A percentile compares a stretch with the other conserved stretches of the same genome.
Conservation (phyloP, 441 rosid species). For the Daphne laureola region DNA sequence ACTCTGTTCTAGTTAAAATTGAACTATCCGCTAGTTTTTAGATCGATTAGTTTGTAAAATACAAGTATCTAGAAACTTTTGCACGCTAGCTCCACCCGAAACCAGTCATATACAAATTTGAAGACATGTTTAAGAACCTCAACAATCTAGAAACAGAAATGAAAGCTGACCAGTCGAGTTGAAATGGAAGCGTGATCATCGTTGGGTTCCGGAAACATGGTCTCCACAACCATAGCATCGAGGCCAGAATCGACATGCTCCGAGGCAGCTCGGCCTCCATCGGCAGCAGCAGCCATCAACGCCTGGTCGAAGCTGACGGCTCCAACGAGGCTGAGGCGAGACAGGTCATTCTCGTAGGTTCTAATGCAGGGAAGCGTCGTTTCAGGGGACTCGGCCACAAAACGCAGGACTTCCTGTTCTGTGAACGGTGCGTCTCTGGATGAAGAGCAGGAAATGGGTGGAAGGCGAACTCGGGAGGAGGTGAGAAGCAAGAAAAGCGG, state of each 20-base stretch:
- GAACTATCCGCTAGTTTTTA: no score
- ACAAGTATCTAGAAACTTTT: neutral
- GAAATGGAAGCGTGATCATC: conserved; percentile 56
- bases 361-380: conserved; percentile 65
- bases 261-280: conserved; percentile 74
- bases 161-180: conserved; percentile 61
- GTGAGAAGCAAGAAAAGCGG: conserved; percentile 14
- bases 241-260: conserved; percentile 54
- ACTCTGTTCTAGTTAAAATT: no score
- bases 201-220: conserved; percentile 58
- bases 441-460: conserved; percentile 24
- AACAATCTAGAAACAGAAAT: neutral
- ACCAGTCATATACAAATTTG: neutral
- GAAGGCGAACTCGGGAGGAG: conserved; percentile 13
- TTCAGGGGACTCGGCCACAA: conserved; percentile 52
- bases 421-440: conserved; percentile 28
- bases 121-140: no score
- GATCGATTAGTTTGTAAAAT: neutral
- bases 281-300: conserved; percentile 86
- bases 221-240: conserved; percentile 76
- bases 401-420: conserved; percentile 51
- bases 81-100: neutral
- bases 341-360: conserved; percentile 63
- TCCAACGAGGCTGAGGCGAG: conserved; percentile 67
- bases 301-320: conserved; percentile 71